Percentiles rank a stretch among this genome's conserved stretches.
Evolutionary conservation across 1,284 basidiomycete species (phyloP).

Genomic region (Butyriboletus appendiculatus): DNA sequence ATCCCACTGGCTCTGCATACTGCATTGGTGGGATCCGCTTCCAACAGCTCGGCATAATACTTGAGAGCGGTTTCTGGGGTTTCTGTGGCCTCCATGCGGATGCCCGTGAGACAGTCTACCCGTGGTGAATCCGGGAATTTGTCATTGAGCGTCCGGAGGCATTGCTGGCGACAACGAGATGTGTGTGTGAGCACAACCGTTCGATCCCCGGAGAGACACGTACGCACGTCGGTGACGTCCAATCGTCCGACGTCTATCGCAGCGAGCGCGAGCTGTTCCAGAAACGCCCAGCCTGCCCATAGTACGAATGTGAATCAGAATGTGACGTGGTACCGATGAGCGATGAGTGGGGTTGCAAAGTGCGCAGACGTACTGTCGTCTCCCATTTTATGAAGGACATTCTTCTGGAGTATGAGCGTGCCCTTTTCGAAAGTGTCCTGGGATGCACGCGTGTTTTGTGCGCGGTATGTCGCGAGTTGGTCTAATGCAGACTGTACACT

Average conservation of each 20-base stretch:
- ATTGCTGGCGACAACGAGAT: conserved; percentile 47
- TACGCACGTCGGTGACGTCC: conserved; percentile 81
- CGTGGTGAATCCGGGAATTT: conserved; percentile 86
- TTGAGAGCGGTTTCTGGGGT: conserved; percentile 60
- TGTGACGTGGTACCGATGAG: conserved; percentile 4
- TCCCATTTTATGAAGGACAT: conserved; percentile 49
- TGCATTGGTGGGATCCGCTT: conserved; percentile 72
- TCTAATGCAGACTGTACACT: conserved; percentile 59
- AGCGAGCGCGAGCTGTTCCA: conserved; percentile 89
- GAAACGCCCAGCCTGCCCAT: conserved; percentile 74
- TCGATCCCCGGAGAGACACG: neutral
- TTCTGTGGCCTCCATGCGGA: conserved; percentile 80
- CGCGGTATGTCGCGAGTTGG: conserved; percentile 67
- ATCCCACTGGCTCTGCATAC: conserved; percentile 48
- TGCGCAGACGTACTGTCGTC: conserved; percentile 54
- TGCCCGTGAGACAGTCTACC: conserved; percentile 82
- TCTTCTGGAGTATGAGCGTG: conserved; percentile 53
- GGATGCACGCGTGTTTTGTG: conserved; percentile 67
- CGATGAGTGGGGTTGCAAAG: neutral
- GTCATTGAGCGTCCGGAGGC: conserved; percentile 64
- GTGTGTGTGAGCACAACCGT: conserved; percentile 11
- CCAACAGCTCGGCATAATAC: conserved; percentile 71
- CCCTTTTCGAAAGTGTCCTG: conserved; percentile 73
- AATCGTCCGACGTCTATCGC: conserved; percentile 81
- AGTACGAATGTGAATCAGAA: neutral